Percentiles rank a stretch among this genome's conserved stretches.
These are phyloP conservation scores for Spirogloea muscicola DNA, from an alignment of 139 green algal species.

Conservation along the genomic window DNA sequence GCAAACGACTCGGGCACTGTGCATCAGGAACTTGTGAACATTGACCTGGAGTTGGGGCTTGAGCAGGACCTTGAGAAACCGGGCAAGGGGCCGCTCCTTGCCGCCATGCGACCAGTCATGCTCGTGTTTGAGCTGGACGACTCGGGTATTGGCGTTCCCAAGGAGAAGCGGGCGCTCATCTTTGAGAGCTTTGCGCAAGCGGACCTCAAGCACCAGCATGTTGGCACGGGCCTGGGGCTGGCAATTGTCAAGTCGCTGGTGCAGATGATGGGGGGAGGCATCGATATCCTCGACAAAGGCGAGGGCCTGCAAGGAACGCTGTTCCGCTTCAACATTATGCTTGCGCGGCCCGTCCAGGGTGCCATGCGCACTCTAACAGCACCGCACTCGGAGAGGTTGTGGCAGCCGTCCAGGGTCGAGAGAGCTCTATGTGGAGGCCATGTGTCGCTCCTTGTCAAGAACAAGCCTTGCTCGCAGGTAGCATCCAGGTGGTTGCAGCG, in stretches of 20 bases:
- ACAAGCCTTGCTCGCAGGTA: too few species aligned
- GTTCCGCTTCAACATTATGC: slow-evolving; percentile 32
- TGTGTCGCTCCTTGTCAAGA: too few species aligned
- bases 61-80: background rate
- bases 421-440: too few species aligned
- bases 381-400: too few species aligned
- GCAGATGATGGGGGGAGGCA: slow-evolving; percentile 57
- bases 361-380: too few species aligned
- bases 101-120: background rate
- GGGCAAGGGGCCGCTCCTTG: background rate
- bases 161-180: slow-evolving; percentile 15
- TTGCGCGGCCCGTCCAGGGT: slow-evolving; percentile 2
- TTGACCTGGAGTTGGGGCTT: background rate
- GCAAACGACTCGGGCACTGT: background rate
- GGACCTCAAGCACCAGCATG: slow-evolving; percentile 47
- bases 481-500: too few species aligned
- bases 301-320: background rate
- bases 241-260: slow-evolving; percentile 52
- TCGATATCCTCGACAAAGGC: slow-evolving; percentile 19
- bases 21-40: background rate
- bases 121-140: slow-evolving; percentile 23
- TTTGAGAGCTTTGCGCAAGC: slow-evolving; percentile 25
- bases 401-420: too few species aligned
- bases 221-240: slow-evolving; percentile 59
- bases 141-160: slow-evolving; percentile 3